Evolutionary conservation across 495 filamentous ascomycete species (phyloP).

Genomic region (Aspergillus wentii): DNA sequence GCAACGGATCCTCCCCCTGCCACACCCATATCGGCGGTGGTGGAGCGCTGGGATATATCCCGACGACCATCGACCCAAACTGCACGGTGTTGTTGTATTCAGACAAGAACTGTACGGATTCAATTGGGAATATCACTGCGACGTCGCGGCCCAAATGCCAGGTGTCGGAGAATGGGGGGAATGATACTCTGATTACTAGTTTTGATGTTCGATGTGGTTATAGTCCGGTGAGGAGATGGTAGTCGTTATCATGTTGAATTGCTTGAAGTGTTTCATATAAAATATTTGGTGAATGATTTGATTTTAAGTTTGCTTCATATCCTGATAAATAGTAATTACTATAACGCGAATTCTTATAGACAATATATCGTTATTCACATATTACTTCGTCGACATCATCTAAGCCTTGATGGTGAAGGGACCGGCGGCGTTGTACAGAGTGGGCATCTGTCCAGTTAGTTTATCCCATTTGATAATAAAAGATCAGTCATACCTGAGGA

Average conservation of each 20-base stretch:
- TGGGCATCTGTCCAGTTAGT: no score
- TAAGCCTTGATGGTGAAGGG: neutral
- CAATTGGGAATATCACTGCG: neutral
- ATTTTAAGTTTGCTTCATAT: neutral
- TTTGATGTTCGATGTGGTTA: neutral
- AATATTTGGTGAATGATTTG: neutral
- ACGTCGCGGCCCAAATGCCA: neutral
- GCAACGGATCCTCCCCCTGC: neutral
- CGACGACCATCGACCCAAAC: neutral
- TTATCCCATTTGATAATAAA: no score
- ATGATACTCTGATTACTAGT: neutral
- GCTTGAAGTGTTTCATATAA: neutral
- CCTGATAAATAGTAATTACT: neutral
- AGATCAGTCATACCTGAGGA: conserved; percentile 28
- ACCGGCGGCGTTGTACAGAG: neutral
- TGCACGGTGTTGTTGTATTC: neutral
- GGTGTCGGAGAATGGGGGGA: neutral
- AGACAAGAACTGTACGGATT: neutral
- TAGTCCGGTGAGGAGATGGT: neutral
- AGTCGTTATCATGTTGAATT: neutral
- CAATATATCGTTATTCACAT: neutral
- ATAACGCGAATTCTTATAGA: neutral
- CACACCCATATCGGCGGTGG: neutral
- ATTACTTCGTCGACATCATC: neutral
- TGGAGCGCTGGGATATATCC: neutral